phyloP scores from a whole-genome alignment of 2,329 filamentous ascomycete genomes.

The Thelonectria discophora region DNA sequence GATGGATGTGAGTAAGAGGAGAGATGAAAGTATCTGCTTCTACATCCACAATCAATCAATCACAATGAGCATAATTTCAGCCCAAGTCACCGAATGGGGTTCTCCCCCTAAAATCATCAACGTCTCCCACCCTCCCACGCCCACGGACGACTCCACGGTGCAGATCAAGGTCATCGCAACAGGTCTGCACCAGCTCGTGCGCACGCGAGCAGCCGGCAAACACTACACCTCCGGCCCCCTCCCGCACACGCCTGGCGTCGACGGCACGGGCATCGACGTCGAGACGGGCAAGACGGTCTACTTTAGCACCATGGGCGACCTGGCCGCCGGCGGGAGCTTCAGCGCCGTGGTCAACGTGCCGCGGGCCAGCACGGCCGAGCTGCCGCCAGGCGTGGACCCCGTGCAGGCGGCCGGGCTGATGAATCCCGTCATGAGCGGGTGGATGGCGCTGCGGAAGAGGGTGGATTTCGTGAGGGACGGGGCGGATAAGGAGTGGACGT shows the following conservation, averaged over 20 bases:
- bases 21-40: no score
- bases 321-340: slow-evolving; percentile 53
- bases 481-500: slow-evolving; percentile 52
- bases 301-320: slow-evolving; percentile 47
- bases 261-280: slow-evolving; percentile 60
- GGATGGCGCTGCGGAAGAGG: slow-evolving; percentile 64
- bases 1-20: background rate
- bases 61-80: slow-evolving; percentile 48
- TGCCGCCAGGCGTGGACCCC: slow-evolving; percentile 58
- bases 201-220: slow-evolving; percentile 59
- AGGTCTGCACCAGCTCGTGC: slow-evolving; percentile 63
- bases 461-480: slow-evolving; percentile 44
- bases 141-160: slow-evolving; percentile 48
- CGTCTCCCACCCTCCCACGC: slow-evolving; percentile 48
- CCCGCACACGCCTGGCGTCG: slow-evolving; percentile 62
- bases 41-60: background rate
- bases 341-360: slow-evolving; percentile 59
- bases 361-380: slow-evolving; percentile 46
- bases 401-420: slow-evolving; percentile 60
- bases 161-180: slow-evolving; percentile 62
- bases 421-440: slow-evolving; percentile 65
- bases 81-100: slow-evolving; percentile 53
- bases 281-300: slow-evolving; percentile 60
- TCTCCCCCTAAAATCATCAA: slow-evolving; percentile 40
- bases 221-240: slow-evolving; percentile 61